Conservation (phyloP, 2,329 filamentous ascomycete genomes). For the Emergomyces orientalis region DNA sequence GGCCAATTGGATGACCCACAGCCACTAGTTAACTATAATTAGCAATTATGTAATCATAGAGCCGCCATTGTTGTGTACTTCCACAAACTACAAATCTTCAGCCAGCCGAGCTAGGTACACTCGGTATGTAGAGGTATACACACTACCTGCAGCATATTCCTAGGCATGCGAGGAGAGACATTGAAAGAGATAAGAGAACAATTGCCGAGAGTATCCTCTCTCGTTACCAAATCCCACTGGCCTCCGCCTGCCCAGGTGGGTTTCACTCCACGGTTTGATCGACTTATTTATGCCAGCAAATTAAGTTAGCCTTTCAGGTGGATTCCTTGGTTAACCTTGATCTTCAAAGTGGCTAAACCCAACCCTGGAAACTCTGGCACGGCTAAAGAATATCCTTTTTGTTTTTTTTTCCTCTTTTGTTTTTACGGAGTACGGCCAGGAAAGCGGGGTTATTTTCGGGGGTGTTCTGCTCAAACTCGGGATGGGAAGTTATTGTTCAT, state of each 20-base stretch:
- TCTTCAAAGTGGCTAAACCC: constrained; percentile 1
- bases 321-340: constrained; percentile 2
- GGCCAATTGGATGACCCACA: background rate
- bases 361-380: background rate
- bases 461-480: background rate
- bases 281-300: background rate
- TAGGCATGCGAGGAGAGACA: background rate
- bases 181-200: background rate
- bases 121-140: too few relatives aligned
- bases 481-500: background rate
- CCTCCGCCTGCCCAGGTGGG: background rate
- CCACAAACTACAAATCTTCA: too few relatives aligned
- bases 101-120: too few relatives aligned
- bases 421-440: background rate
- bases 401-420: background rate
- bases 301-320: background rate
- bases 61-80: too few relatives aligned
- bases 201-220: background rate
- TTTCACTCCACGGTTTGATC: background rate
- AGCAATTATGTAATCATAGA: too few relatives aligned
- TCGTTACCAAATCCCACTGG: background rate
- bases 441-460: background rate
- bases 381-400: background rate
- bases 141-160: background rate
- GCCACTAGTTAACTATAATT: background rate